phyloP scores from a whole-genome alignment of 169 alveolate genomes.

The Plasmodium fragile region DNA sequence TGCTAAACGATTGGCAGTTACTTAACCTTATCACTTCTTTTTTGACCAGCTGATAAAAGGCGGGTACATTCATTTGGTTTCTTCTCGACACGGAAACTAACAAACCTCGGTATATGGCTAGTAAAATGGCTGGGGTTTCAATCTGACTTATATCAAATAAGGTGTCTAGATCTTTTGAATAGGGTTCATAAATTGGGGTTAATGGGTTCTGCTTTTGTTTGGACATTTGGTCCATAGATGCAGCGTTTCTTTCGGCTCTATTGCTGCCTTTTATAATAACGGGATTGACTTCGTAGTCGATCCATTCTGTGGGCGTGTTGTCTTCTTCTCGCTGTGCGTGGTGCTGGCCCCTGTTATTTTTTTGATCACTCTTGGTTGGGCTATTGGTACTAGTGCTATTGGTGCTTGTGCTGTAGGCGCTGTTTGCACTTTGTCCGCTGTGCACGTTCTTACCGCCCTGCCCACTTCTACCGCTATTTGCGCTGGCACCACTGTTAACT shows the following conservation, averaged over 20 bases:
- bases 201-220: slow-evolving; percentile 71
- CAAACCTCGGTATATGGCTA: slow-evolving; percentile 25
- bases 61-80: slow-evolving; percentile 53
- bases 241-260: background rate
- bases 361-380: background rate
- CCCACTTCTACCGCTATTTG: background rate
- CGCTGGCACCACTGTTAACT: background rate
- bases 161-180: slow-evolving; percentile 63
- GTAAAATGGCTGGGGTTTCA: slow-evolving; percentile 21
- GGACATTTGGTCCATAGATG: slow-evolving; percentile 37
- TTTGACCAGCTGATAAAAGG: slow-evolving; percentile 46
- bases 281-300: slow-evolving; percentile 76
- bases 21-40: slow-evolving; percentile 31
- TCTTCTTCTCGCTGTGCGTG: background rate
- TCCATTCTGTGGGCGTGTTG: background rate
- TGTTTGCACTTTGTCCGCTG: background rate
- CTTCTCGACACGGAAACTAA: slow-evolving; percentile 51
- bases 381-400: background rate
- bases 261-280: slow-evolving; percentile 24
- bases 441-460: background rate
- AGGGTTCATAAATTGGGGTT: slow-evolving; percentile 23
- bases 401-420: background rate
- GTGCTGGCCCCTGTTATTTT: background rate
- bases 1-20: slow-evolving; percentile 12
- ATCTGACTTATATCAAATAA: slow-evolving; percentile 26